Percentiles rank a stretch among this genome's conserved stretches.
Evolutionary conservation across 2,329 filamentous ascomycete species (phyloP).

Genomic region (Plectosphaerella plurivora): DNA sequence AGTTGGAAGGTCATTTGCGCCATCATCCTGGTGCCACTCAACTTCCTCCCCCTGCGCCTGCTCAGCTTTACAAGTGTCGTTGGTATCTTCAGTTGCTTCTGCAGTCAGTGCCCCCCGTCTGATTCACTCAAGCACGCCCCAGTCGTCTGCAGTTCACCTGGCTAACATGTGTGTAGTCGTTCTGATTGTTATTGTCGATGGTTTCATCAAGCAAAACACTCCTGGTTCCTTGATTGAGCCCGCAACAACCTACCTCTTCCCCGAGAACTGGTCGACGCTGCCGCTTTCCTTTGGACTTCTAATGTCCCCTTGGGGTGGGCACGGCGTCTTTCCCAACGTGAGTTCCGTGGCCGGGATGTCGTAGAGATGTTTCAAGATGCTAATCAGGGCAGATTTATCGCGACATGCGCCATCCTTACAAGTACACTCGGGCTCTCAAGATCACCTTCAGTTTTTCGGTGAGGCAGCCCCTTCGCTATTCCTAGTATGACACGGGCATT

Average conservation of each 20-base stretch:
- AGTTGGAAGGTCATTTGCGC: slow-evolving; percentile 86
- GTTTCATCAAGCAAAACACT: slow-evolving; percentile 71
- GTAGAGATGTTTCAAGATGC: background rate
- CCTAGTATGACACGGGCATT: background rate
- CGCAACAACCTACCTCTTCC: slow-evolving; percentile 75
- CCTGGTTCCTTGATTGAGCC: slow-evolving; percentile 84
- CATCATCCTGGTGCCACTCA: slow-evolving; percentile 72
- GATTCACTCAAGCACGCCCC: background rate
- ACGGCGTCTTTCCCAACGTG: slow-evolving; percentile 75
- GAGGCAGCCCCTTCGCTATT: slow-evolving; percentile 23
- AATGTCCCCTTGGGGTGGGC: slow-evolving; percentile 68
- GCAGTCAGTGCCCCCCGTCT: slow-evolving; percentile 55
- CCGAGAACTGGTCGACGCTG: slow-evolving; percentile 79
- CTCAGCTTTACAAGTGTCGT: slow-evolving; percentile 84
- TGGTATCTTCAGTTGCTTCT: slow-evolving; percentile 85
- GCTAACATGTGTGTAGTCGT: slow-evolving; percentile 54
- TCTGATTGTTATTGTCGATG: slow-evolving; percentile 77
- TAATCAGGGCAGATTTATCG: slow-evolving; percentile 47
- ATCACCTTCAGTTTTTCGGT: slow-evolving; percentile 83
- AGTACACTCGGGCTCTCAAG: slow-evolving; percentile 70
- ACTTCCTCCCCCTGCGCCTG: slow-evolving; percentile 76
- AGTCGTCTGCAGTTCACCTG: background rate
- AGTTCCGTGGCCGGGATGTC: slow-evolving; percentile 10
- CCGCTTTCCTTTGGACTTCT: slow-evolving; percentile 86
- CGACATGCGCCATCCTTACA: slow-evolving; percentile 70